phyloP scores from a whole-genome alignment of 202 grass and related monocot species.

The Dendrocalamus latiflorus region DNA sequence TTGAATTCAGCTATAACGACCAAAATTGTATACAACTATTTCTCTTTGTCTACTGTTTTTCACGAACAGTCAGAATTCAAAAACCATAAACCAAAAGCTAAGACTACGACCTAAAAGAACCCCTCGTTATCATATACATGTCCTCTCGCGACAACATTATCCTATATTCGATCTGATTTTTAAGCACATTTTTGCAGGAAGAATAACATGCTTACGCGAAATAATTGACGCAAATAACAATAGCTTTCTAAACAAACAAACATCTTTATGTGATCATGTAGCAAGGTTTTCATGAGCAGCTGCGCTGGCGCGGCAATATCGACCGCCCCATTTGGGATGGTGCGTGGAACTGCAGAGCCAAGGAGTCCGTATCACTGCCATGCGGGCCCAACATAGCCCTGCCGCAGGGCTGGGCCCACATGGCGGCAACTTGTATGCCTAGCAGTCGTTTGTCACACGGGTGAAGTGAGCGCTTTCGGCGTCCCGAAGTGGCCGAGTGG shows the following conservation, averaged over 20 bases:
- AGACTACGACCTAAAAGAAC: accelerated
- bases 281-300: neutral
- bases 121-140: too few species aligned
- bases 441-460: neutral
- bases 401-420: neutral
- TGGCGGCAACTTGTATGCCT: neutral
- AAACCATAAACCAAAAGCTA: too few species aligned
- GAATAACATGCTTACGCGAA: too few species aligned
- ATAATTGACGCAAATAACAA: too few species aligned
- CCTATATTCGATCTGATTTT: neutral
- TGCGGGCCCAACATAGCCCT: too few species aligned
- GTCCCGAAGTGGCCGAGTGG: neutral
- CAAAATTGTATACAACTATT: too few species aligned
- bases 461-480: neutral
- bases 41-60: accelerated
- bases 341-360: too few species aligned
- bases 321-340: neutral
- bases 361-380: too few species aligned
- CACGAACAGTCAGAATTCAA: too few species aligned
- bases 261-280: neutral
- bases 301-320: neutral
- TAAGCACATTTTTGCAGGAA: neutral
- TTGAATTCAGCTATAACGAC: too few species aligned
- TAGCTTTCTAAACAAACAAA: too few species aligned
- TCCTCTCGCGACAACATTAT: neutral